These are phyloP conservation scores for Blepharisma undulans DNA, from an alignment of 169 alveolate species.

Conservation along the genomic window DNA sequence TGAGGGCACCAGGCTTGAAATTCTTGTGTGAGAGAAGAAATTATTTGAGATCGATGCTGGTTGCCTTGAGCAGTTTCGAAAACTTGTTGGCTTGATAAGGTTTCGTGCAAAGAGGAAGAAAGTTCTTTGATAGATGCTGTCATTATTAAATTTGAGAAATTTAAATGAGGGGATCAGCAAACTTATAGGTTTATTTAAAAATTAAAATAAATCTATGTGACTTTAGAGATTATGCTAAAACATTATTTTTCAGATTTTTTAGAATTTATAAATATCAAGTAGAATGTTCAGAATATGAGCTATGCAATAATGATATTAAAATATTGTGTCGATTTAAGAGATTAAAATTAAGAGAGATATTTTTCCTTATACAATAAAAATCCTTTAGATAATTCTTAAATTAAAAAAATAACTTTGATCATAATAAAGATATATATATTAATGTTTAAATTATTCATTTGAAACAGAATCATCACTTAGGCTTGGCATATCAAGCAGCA, in stretches of 20 bases:
- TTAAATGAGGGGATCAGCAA: background rate
- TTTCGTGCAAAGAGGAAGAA: background rate
- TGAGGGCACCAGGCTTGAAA: constrained; percentile 57
- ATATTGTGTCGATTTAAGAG: too few relatives aligned
- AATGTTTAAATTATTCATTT: too few relatives aligned
- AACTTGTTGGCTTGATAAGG: constrained; percentile 1
- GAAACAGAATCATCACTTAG: background rate
- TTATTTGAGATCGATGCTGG: background rate
- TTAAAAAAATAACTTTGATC: too few relatives aligned
- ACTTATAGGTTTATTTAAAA: background rate
- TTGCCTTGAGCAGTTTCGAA: constrained; percentile 4
- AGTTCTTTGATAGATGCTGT: background rate
- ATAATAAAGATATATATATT: too few relatives aligned
- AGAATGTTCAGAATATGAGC: too few relatives aligned
- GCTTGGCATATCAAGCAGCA: background rate
- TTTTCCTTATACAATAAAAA: too few relatives aligned
- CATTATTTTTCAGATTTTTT: too few relatives aligned
- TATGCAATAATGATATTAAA: too few relatives aligned
- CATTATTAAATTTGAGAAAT: background rate
- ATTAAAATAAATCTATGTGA: background rate
- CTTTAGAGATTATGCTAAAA: background rate
- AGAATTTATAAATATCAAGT: too few relatives aligned
- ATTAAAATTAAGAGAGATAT: too few relatives aligned
- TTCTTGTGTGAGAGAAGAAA: background rate
- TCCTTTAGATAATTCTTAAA: too few relatives aligned